A percentile compares a stretch with the other conserved stretches of the same genome.
These are phyloP conservation scores for Thuidium tamariscinum DNA, from an alignment of 225 moss, liverwort and hornwort genomes.

Conservation along the genomic window DNA sequence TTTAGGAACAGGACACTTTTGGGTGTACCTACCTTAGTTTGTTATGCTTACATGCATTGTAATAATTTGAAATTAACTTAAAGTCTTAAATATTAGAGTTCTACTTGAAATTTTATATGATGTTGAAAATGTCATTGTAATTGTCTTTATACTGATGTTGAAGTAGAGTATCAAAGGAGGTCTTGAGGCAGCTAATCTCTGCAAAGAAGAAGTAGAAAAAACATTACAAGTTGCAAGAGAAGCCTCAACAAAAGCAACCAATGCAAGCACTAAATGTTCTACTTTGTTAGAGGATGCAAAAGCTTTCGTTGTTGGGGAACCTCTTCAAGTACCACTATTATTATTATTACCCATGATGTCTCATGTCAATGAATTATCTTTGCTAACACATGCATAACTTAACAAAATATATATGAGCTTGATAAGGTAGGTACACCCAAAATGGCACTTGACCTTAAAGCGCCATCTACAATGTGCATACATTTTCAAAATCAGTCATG, in stretches of 20 bases:
- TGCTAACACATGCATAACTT: too few species aligned
- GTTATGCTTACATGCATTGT: not conserved
- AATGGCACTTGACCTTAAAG: too few species aligned
- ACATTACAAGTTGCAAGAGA: constrained; percentile 23
- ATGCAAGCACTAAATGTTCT: constrained; percentile 27
- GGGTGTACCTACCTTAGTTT: accelerated
- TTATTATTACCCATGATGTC: accelerated
- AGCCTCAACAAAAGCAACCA: constrained; percentile 25
- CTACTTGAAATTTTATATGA: not conserved
- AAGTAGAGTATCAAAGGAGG: not conserved
- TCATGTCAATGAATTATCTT: not conserved
- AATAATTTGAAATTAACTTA: not conserved
- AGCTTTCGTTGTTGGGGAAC: not conserved
- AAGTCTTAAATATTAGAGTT: not conserved
- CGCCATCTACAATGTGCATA: too few species aligned
- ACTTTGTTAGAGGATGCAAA: constrained; percentile 31
- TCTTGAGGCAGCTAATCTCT: not conserved
- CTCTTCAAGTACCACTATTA: not conserved
- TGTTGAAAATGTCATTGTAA: too few species aligned
- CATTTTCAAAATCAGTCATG: too few species aligned
- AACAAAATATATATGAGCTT: too few species aligned
- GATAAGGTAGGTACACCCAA: too few species aligned
- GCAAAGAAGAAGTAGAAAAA: constrained; percentile 43
- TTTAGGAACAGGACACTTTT: too few species aligned
- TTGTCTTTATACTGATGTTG: not conserved